Conservation (phyloP, 345 rosid species). For the Microcos paniculata region DNA sequence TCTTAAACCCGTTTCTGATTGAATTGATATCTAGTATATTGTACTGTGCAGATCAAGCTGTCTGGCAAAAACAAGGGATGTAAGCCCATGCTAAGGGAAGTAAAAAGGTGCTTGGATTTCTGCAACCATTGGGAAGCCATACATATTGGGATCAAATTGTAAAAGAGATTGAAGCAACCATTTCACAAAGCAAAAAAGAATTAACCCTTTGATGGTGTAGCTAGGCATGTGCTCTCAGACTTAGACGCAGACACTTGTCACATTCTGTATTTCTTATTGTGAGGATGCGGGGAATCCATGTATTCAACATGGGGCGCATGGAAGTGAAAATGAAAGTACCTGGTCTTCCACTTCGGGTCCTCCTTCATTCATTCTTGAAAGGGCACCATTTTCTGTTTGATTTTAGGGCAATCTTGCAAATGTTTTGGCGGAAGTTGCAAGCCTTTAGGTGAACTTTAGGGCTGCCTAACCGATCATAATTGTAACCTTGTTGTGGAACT, state of each 20-base stretch:
- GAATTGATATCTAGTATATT: neutral
- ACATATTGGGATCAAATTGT: neutral
- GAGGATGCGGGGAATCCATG: neutral
- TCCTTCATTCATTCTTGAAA: neutral
- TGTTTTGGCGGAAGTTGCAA: neutral
- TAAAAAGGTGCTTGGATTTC: neutral
- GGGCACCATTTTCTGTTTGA: neutral
- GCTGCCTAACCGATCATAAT: neutral
- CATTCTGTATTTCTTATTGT: neutral
- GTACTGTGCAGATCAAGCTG: neutral
- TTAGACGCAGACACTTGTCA: neutral
- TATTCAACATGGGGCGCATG: neutral
- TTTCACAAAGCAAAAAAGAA: neutral
- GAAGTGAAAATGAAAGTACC: neutral
- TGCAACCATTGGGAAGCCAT: neutral
- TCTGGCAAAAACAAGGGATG: neutral
- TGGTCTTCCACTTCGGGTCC: slow-evolving; percentile 13
- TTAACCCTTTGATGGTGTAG: neutral
- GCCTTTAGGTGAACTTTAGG: neutral
- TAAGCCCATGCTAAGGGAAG: neutral
- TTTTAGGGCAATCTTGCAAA: neutral
- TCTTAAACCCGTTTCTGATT: neutral
- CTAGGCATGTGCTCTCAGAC: neutral
- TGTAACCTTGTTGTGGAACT: neutral
- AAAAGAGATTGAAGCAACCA: neutral